phyloP scores from a whole-genome alignment of 805 yeast species.

The Lipomyces japonicus region DNA sequence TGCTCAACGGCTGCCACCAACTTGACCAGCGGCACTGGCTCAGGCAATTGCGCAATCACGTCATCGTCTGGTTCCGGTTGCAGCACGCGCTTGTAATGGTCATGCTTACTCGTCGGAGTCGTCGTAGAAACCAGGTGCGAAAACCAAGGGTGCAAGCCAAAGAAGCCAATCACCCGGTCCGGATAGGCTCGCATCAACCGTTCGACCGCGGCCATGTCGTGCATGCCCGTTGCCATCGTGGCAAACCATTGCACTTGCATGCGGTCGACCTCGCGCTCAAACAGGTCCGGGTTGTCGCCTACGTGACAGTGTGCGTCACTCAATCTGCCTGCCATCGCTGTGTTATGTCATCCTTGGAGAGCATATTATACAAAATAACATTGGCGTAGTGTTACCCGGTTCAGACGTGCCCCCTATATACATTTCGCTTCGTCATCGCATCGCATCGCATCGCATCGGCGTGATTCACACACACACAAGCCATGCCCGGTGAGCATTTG shows the following conservation, averaged over 20 bases:
- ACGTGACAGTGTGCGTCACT: constrained; percentile 44
- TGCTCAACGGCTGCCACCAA: constrained; percentile 39
- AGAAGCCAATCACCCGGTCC: constrained; percentile 38
- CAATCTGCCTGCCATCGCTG: too few species aligned
- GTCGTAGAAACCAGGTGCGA: constrained; percentile 51
- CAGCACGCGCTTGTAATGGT: constrained; percentile 59
- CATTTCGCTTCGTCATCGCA: too few species aligned
- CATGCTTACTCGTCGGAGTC: constrained; percentile 37
- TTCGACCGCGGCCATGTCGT: constrained; percentile 38
- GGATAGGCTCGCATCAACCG: constrained; percentile 31
- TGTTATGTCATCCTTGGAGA: too few species aligned
- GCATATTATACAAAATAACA: too few species aligned
- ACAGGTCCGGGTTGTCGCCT: constrained; percentile 32
- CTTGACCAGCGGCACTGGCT: constrained; percentile 48
- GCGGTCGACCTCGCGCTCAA: constrained; percentile 20
- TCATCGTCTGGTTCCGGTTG: constrained; percentile 36
- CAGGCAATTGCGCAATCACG: constrained; percentile 53
- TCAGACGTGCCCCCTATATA: too few species aligned
- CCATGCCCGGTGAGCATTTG: too few species aligned
- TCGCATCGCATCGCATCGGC: too few species aligned
- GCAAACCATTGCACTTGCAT: constrained; percentile 12
- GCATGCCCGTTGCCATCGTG: constrained; percentile 40
- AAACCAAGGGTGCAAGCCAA: constrained; percentile 80
- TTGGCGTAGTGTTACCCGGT: too few species aligned
- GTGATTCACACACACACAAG: too few species aligned